Evolutionary conservation across 225 moss, liverwort and hornwort species (phyloP).

Genomic region (Pseudisothecium myosuroides): DNA sequence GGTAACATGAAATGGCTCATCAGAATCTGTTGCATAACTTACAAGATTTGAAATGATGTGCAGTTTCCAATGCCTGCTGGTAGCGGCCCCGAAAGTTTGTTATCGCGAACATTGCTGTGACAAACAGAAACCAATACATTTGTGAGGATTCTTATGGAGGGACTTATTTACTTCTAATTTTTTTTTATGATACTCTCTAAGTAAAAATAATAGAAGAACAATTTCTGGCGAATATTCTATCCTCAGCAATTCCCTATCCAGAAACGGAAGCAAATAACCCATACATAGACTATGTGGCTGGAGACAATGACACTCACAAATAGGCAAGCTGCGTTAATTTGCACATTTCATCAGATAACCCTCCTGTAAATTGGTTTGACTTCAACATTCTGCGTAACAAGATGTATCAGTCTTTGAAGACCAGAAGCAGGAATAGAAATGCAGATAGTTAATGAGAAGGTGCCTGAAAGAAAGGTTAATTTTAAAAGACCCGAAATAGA

Average conservation of each 20-base stretch:
- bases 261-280: not conserved
- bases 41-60: constrained; percentile 54
- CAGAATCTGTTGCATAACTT: not conserved
- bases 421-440: not conserved
- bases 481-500: not conserved
- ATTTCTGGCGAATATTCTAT: not conserved
- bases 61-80: constrained; percentile 57
- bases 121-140: not conserved
- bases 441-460: not conserved
- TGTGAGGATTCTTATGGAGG: not conserved
- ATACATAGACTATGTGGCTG: not conserved
- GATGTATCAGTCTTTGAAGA: not conserved
- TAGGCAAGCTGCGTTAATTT: constrained; percentile 46
- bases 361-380: constrained; percentile 40
- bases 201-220: not conserved
- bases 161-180: not conserved
- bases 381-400: constrained; percentile 37
- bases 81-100: constrained; percentile 34
- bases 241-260: not conserved
- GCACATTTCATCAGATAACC: constrained; percentile 50
- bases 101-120: constrained; percentile 40
- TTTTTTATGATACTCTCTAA: too few relatives aligned
- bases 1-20: not conserved
- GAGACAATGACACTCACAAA: constrained; percentile 13
- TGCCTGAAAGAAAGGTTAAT: not conserved